Evolutionary conservation across 2,329 filamentous ascomycete species (phyloP), one percentile per base, ranked within the genome.

Genomic region (Fusarium dlaminii): DNA sequence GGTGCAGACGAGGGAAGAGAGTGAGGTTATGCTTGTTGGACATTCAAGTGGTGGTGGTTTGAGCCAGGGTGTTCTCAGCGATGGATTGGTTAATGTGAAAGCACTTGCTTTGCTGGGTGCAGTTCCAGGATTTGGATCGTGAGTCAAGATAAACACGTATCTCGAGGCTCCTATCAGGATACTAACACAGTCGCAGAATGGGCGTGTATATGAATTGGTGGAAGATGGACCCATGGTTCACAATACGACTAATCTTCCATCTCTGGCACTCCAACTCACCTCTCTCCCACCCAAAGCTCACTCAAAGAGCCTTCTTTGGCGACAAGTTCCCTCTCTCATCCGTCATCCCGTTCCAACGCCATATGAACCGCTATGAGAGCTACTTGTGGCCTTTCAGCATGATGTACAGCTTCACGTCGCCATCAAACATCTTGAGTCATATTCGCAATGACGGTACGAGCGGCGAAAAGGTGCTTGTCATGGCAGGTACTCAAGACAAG

Each of bases 1-100:
- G 68, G 84, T 86, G 5, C 75, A 79, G 57, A 52, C 30, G 3
- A 68, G 64, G 18, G 76, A 79, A 40, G 56, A 69, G 37, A 74
- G 78, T 34, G 78, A 84, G 55, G 79, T 85, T 10, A 77, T 87
- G 17, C 81, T 89, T 14, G 82, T 88, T 2, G 86, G 85, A 8
- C 88, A 89, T 78, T 88, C 86, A 8, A 85, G 84, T 52, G 87
- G 87, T 11, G 87, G 85, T 10, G 87, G 86, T 1, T 76, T 89
- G 58, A 80, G 82, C 52, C 88, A 90, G 77, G 86, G 84, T 42
- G 77, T 88, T 10, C 77, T 90, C 12, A 84, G 83, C 12, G 81
- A 84, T 39, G 78, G 80, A 9, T 71, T 81, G 20, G 80, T 84
- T 14, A 81, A 73, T 42, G 85, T 86, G 11, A 83, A 83, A 54